Evolutionary conservation across 75 land plant species (phyloP), one percentile per base, ranked within the genome.

Genomic region (Picea sitchensis): DNA sequence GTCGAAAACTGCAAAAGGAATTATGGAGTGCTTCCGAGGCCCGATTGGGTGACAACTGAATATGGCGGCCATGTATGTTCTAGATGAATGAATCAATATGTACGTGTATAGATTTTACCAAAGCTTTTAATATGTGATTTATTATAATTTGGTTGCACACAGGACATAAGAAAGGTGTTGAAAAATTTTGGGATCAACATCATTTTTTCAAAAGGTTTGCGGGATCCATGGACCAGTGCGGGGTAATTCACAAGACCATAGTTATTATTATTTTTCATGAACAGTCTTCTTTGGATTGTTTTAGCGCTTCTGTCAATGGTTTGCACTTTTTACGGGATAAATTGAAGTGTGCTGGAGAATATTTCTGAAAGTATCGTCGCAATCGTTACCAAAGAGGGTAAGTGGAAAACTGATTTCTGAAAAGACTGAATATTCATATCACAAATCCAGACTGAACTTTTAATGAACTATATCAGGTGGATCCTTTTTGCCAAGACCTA

Each of bases 201-300:
- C 64, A 90, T 97, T 54, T 97, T 97, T 78, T 91, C 99, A 23
- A 97, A 97, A 81, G 99, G 99, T 4, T 80, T 97, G 21, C 77
- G 91, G 84, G 99, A 97, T 95, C 99, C 99, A 11, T 97, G 95
- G 99, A 95, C 98, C 76, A 92, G 93, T 78, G 99, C 98, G 79
- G 79, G 99, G 97, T 93, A 82, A 84, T 73, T 47, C 14, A 44
- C 44, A 76, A n/a, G 3, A n/a, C n/a, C n/a, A 4, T 59, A 17
- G 18, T 61, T 61, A 3, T 61, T 18, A 5, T 1, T 61, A 26
- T 61, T 4, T 20, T n/a, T 61, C 0, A n/a, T 18, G 1, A 7
- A n/a, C 5, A 4, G 9, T 1, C 5, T 61, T 5, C 3, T 20
- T 60, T 44, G 47, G 5, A n/a, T 5, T 0, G 0, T 38, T 38